Conservation (phyloP, 2,329 filamentous ascomycete genomes). For the Fusarium humuli region DNA sequence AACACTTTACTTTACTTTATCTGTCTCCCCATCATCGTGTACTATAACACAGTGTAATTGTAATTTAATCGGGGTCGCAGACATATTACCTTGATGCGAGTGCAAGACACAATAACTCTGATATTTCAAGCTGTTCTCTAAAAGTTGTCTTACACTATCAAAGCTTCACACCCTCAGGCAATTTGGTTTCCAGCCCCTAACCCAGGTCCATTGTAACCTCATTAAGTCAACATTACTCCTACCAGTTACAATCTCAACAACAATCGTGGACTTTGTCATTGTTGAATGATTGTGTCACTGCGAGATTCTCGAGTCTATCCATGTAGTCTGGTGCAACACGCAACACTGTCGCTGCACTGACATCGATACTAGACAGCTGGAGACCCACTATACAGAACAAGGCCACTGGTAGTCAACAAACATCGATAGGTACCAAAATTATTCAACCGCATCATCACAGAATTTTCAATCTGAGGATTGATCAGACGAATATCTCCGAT, state of each 20-base stretch:
- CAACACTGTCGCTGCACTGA: slow-evolving; percentile 3
- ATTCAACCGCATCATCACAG: not conserved
- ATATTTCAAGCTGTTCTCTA: not conserved
- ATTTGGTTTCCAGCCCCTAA: slow-evolving; percentile 42
- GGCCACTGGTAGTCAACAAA: slow-evolving; percentile 28
- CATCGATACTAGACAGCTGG: not conserved
- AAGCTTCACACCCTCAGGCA: slow-evolving; percentile 24
- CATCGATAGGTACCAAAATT: not conserved
- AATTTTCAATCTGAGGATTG: not conserved
- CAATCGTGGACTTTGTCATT: not conserved
- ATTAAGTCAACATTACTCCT: not conserved
- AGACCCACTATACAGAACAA: not conserved
- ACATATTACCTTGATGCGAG: not conserved
- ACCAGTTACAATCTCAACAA: not conserved
- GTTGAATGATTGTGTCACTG: not conserved
- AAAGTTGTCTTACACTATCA: slow-evolving; percentile 44
- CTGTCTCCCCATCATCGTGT: not conserved
- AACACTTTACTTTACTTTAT: not conserved
- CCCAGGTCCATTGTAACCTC: not conserved
- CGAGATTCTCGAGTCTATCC: slow-evolving; percentile 5
- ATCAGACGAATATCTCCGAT: not conserved
- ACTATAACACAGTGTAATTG: too few species aligned
- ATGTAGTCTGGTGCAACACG: not conserved
- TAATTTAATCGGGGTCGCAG: not conserved
- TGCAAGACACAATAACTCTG: not conserved